A percentile compares a stretch with the other conserved stretches of the same genome.
phyloP scores from a whole-genome alignment of 2,329 filamentous ascomycete genomes.

The Trichoderma endophyticum region DNA sequence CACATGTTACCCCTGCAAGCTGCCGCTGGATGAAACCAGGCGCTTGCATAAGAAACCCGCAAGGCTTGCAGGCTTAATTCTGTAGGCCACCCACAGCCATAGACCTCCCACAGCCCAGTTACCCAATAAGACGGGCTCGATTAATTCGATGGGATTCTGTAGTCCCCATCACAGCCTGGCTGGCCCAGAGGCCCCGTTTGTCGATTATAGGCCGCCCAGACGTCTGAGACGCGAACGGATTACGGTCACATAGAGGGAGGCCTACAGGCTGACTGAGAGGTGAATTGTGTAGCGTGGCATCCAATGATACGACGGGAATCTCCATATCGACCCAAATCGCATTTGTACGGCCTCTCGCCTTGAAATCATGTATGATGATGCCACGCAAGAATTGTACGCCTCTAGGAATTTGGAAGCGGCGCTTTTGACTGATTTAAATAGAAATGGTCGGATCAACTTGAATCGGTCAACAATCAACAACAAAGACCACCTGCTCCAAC shows the following conservation, averaged over 20 bases:
- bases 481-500: neutral
- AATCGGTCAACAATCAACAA: neutral
- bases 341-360: neutral
- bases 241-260: neutral
- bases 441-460: neutral
- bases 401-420: neutral
- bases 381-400: neutral
- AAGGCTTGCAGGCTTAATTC: neutral
- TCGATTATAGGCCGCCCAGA: neutral
- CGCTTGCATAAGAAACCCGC: neutral
- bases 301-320: neutral
- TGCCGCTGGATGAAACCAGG: neutral
- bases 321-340: neutral
- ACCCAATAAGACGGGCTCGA: neutral
- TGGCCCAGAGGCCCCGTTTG: neutral
- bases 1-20: slow-evolving; percentile 11
- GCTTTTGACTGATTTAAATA: neutral
- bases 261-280: neutral
- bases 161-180: neutral
- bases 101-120: neutral
- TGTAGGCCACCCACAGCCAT: neutral
- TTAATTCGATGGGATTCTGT: neutral
- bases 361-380: neutral
- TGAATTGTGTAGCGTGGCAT: neutral
- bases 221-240: neutral